A percentile compares a stretch with the other conserved stretches of the same genome.
Evolutionary conservation across 75 land plant genomes (phyloP).

Genomic region (Pinus tabuliformis): DNA sequence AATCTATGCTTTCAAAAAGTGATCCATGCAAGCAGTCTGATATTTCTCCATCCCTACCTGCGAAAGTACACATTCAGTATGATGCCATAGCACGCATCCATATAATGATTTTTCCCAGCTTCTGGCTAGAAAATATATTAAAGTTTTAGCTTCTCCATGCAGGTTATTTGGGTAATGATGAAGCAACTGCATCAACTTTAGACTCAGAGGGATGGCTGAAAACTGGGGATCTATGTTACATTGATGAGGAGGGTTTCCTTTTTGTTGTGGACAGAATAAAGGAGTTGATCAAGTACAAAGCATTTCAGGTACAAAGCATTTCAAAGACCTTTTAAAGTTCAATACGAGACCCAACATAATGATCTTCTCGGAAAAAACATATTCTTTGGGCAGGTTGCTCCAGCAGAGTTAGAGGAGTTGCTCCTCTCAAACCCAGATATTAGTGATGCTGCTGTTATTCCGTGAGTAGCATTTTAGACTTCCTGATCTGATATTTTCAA

Average conservation of each 20-base stretch:
- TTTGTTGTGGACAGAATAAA: slow-evolving; percentile 56
- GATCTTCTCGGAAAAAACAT: not conserved
- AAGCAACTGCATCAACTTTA: slow-evolving; percentile 35
- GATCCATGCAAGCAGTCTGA: too few relatives aligned
- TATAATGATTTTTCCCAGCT: too few relatives aligned
- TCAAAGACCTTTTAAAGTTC: too few relatives aligned
- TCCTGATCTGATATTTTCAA: not conserved
- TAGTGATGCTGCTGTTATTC: slow-evolving; percentile 72
- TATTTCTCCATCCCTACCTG: too few relatives aligned
- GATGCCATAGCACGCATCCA: too few relatives aligned
- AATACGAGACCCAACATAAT: not conserved
- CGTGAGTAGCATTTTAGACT: slow-evolving; percentile 4
- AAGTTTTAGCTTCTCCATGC: not conserved
- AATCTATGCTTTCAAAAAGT: too few relatives aligned
- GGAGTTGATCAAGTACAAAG: slow-evolving; percentile 66
- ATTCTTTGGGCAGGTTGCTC: slow-evolving; percentile 49
- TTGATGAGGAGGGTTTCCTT: slow-evolving; percentile 45
- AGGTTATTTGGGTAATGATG: slow-evolving; percentile 36
- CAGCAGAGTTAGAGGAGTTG: slow-evolving; percentile 71
- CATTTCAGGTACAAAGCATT: slow-evolving; percentile 39
- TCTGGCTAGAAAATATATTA: too few relatives aligned
- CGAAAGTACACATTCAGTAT: too few relatives aligned
- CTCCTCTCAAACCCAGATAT: slow-evolving; percentile 63
- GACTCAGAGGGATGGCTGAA: slow-evolving; percentile 56
- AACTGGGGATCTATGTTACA: slow-evolving; percentile 58